phyloP scores from a whole-genome alignment of 1,139 yeast species.

The Citeromyces hawaiiensis region DNA sequence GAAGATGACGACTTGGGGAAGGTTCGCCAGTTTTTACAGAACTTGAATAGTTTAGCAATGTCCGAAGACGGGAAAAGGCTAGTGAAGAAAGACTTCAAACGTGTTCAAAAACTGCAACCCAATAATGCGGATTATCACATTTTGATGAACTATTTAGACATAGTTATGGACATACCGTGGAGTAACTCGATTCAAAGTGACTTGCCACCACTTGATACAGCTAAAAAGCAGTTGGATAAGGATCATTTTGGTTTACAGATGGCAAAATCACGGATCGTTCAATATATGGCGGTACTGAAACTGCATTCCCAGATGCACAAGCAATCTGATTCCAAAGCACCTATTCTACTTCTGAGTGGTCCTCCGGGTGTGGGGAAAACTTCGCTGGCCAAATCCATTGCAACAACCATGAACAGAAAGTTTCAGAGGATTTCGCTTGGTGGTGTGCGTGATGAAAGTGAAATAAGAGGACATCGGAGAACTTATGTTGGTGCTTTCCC shows the following conservation, averaged over 20 bases:
- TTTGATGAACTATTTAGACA: conserved; percentile 55
- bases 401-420: conserved; percentile 64
- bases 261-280: conserved; percentile 71
- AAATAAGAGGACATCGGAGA: conserved; percentile 83
- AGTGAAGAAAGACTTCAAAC: conserved; percentile 47
- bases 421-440: conserved; percentile 83
- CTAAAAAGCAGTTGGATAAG: conserved; percentile 48
- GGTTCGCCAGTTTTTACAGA: conserved; percentile 33
- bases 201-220: conserved; percentile 24
- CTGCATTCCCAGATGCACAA: conserved; percentile 21
- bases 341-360: conserved; percentile 74
- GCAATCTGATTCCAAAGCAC: conserved; percentile 27
- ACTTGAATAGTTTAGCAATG: conserved; percentile 19
- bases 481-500: conserved; percentile 95
- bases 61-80: conserved; percentile 41
- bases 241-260: conserved; percentile 81
- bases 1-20: conserved; percentile 26
- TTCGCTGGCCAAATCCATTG: conserved; percentile 77
- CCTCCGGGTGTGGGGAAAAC: conserved; percentile 97
- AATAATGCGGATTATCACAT: conserved; percentile 69
- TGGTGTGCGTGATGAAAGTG: conserved; percentile 84
- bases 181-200: neutral
- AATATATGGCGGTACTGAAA: conserved; percentile 69
- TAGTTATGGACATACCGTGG: conserved; percentile 62
- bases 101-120: conserved; percentile 50